Conservation (phyloP, 768 basidiomycete species). For the Sarcodon aspratus region DNA sequence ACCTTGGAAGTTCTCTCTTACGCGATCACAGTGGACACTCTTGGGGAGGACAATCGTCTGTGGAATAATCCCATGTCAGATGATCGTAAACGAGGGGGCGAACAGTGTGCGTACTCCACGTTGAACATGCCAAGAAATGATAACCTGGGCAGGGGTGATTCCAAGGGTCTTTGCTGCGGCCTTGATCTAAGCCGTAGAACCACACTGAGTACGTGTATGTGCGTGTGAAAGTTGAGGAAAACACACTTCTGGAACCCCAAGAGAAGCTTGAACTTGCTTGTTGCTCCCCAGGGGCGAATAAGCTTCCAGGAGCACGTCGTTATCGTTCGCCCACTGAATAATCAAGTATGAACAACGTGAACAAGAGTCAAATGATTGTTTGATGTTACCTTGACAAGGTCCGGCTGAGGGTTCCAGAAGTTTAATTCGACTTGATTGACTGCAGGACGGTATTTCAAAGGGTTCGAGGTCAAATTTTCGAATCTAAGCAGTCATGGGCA, state of each 20-base stretch:
- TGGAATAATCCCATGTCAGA: no score
- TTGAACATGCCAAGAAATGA: conserved; percentile 70
- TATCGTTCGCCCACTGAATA: conserved; percentile 55
- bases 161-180: conserved; percentile 48
- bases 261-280: conserved; percentile 42
- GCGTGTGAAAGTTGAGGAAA: not conserved
- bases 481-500: conserved; percentile 25
- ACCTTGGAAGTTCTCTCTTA: conserved; percentile 64
- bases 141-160: conserved; percentile 65
- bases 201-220: not conserved
- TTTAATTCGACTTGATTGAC: conserved; percentile 75
- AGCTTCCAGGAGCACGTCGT: conserved; percentile 55
- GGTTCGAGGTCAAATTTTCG: conserved; percentile 50
- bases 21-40: conserved; percentile 57
- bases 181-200: conserved; percentile 27
- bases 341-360: not conserved
- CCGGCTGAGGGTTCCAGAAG: conserved; percentile 69
- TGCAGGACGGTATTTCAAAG: conserved; percentile 49
- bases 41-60: conserved; percentile 69
- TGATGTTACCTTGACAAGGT: conserved; percentile 47
- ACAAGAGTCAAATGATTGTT: not conserved
- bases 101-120: conserved; percentile 42
- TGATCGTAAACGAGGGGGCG: not conserved
- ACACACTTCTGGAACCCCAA: conserved; percentile 36
- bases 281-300: conserved; percentile 68